phyloP scores from a whole-genome alignment of 805 yeast genomes.

The Yarrowia deformans region DNA sequence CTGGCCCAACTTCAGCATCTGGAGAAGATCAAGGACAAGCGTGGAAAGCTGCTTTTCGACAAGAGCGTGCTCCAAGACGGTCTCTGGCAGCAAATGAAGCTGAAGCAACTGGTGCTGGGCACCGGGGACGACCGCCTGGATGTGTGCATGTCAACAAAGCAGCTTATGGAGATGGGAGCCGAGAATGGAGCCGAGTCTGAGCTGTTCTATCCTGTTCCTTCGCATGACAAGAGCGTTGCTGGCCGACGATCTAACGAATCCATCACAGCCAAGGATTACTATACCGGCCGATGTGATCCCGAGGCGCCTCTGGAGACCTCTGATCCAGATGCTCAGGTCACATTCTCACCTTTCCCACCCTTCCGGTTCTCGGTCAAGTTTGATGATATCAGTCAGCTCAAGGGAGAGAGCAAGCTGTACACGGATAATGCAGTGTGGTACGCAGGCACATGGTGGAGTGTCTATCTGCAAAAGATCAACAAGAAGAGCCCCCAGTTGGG shows the following conservation, averaged over 20 bases:
- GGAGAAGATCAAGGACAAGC: conserved; percentile 52
- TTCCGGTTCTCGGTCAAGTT: conserved; percentile 63
- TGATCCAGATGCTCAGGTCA: conserved; percentile 20
- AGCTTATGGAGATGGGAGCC: conserved; percentile 17
- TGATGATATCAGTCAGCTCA: conserved; percentile 56
- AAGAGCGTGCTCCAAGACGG: conserved; percentile 56
- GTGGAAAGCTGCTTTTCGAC: conserved; percentile 53
- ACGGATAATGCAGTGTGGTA: conserved; percentile 61
- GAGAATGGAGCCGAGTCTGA: neutral
- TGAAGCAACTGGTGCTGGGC: conserved; percentile 45
- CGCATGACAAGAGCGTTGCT: conserved; percentile 35
- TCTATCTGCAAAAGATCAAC: conserved; percentile 59
- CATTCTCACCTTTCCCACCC: conserved; percentile 57
- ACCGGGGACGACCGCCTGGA: conserved; percentile 24
- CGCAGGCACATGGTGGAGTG: conserved; percentile 68
- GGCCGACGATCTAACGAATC: conserved; percentile 27
- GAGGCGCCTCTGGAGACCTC: conserved; percentile 22
- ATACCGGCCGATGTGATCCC: conserved; percentile 12
- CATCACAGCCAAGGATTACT: conserved; percentile 18
- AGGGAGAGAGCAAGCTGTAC: conserved; percentile 58
- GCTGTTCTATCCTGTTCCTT: conserved; percentile 16
- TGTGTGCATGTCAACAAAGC: conserved; percentile 6
- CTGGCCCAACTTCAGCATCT: conserved; percentile 58
- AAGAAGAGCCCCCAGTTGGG: conserved; percentile 60
- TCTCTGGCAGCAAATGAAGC: conserved; percentile 57